Conservation (phyloP, 2,329 filamentous ascomycete genomes). For the Pseudogymnoascus sp. region DNA sequence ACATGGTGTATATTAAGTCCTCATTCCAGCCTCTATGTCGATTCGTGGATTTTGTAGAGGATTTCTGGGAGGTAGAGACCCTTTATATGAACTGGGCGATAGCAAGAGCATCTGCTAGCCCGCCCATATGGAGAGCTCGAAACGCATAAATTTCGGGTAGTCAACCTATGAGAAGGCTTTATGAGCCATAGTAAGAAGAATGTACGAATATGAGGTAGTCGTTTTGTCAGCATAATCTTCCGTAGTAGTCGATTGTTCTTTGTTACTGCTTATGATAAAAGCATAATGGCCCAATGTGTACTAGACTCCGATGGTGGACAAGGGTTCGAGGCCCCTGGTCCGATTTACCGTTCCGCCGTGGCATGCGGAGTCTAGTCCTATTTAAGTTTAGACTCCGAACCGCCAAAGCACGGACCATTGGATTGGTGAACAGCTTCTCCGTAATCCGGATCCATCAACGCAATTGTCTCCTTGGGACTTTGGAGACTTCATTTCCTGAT, state of each 20-base stretch:
- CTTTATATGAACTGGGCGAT: neutral
- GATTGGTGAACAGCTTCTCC: neutral
- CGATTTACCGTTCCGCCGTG: neutral
- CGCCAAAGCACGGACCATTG: neutral
- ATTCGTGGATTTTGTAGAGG: neutral
- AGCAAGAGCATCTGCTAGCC: neutral
- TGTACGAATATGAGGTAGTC: neutral
- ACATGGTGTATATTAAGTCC: neutral
- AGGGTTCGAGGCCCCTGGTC: slow-evolving; percentile 8
- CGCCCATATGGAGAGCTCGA: neutral
- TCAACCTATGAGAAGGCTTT: neutral
- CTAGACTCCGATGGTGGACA: slow-evolving; percentile 18
- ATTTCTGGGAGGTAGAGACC: neutral
- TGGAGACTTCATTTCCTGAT: no score
- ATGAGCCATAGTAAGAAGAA: neutral
- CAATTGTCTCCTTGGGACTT: neutral
- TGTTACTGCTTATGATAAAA: slow-evolving; percentile 3
- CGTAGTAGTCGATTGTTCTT: neutral
- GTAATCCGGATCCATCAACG: neutral
- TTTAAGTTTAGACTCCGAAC: slow-evolving; percentile 16
- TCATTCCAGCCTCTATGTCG: neutral
- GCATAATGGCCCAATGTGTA: slow-evolving; percentile 13
- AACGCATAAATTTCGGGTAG: neutral
- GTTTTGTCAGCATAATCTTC: slow-evolving; percentile 1
- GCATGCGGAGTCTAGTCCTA: slow-evolving; percentile 9